These are phyloP conservation scores for Capronia coronata DNA, from an alignment of 2,329 filamentous ascomycete species.

Conservation along the genomic window DNA sequence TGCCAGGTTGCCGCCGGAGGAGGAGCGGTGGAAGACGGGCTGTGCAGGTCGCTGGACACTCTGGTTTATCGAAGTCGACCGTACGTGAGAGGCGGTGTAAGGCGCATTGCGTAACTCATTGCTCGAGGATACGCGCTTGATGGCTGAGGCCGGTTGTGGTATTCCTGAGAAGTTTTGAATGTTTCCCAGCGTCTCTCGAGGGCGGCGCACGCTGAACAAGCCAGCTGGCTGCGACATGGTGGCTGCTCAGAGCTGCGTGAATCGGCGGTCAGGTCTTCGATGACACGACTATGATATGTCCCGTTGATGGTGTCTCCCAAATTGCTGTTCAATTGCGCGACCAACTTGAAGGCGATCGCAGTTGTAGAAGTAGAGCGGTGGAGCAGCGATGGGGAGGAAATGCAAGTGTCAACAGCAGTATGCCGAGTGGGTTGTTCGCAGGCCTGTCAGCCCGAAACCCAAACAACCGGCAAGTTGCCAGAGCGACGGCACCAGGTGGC, in stretches of 20 bases:
- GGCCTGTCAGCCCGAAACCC: background rate
- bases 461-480: slow-evolving; percentile 2
- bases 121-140: slow-evolving; percentile 85
- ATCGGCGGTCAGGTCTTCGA: no score
- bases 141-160: slow-evolving; percentile 82
- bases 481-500: background rate
- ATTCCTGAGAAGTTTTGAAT: slow-evolving; percentile 78
- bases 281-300: no score
- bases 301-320: no score
- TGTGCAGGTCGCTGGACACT: slow-evolving; percentile 77
- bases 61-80: slow-evolving; percentile 81
- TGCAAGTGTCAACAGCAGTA: background rate
- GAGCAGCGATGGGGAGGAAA: background rate
- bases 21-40: slow-evolving; percentile 77
- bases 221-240: slow-evolving; percentile 81
- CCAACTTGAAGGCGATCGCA: background rate
- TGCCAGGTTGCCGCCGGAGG: slow-evolving; percentile 71
- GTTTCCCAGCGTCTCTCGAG: slow-evolving; percentile 84
- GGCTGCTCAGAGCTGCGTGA: slow-evolving; percentile 14
- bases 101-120: slow-evolving; percentile 58
- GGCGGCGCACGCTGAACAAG: slow-evolving; percentile 84
- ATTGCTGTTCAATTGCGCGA: background rate
- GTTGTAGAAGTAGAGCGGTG: background rate
- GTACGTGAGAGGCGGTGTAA: slow-evolving; percentile 65
- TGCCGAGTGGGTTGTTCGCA: background rate